A percentile compares a stretch with the other conserved stretches of the same genome.
phyloP scores from a whole-genome alignment of 192 early-diverging fungal genomes.

The Backusella morwellensis region DNA sequence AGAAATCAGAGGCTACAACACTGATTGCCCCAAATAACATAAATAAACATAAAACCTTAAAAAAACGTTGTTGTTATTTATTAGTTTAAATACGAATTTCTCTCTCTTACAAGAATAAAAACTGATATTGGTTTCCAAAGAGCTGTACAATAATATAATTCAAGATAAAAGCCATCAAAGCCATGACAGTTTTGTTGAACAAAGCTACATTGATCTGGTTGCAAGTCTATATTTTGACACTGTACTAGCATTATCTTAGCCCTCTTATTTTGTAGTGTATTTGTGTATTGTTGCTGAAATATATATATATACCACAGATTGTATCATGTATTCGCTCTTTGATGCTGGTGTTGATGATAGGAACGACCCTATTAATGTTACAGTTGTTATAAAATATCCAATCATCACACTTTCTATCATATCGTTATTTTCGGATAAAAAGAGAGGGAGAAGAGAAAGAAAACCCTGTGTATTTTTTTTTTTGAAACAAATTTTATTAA shows the following conservation, averaged over 20 bases:
- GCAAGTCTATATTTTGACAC: conserved; percentile 14
- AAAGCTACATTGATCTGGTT: conserved; percentile 49
- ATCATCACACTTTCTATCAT: background rate
- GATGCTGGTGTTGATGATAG: background rate
- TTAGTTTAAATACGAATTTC: background rate
- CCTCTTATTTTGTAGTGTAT: background rate
- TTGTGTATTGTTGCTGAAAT: background rate
- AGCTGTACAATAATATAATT: conserved; percentile 51
- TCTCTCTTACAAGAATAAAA: conserved; percentile 35
- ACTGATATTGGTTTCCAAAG: conserved; percentile 30
- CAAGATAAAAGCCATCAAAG: conserved; percentile 51
- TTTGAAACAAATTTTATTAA: background rate
- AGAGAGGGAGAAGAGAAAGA: background rate
- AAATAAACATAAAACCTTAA: conserved; percentile 49
- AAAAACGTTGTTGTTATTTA: background rate
- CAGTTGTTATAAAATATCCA: background rate
- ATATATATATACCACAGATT: background rate
- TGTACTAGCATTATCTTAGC: background rate
- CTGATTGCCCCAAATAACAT: conserved; percentile 65
- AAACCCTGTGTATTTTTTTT: background rate
- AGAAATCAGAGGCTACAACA: conserved; percentile 76
- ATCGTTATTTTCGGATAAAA: background rate
- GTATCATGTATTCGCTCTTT: background rate
- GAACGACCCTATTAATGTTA: background rate
- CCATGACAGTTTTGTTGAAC: conserved; percentile 60